Conservation (phyloP, 2,329 filamentous ascomycete genomes). For the Colletotrichum spaethianum region DNA sequence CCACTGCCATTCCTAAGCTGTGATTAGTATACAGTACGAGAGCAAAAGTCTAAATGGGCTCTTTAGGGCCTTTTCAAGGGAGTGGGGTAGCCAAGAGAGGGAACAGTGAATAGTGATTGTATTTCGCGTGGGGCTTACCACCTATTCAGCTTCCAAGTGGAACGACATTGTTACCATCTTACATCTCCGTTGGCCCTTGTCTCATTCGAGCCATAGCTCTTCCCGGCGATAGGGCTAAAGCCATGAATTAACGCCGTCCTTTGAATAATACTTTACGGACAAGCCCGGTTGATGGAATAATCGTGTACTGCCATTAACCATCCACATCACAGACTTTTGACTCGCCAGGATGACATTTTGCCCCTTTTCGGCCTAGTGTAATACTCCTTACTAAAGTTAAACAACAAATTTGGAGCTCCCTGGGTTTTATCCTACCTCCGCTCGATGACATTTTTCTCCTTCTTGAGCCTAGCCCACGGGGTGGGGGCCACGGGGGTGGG, state of each 20-base stretch:
- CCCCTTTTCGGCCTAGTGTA: slow-evolving; percentile 11
- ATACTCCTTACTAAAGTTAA: not conserved
- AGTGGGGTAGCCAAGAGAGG: no score
- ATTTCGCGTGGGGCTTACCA: no score
- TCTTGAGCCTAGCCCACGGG: not conserved
- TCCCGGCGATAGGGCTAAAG: not conserved
- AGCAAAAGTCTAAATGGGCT: no score
- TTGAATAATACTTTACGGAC: not conserved
- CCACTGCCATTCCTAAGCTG: no score
- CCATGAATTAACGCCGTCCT: not conserved
- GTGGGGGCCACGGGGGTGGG: not conserved
- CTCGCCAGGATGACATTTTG: slow-evolving; percentile 24
- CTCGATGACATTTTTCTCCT: not conserved
- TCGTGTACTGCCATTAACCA: not conserved
- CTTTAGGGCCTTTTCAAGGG: no score
- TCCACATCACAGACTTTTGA: not conserved
- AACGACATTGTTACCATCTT: not conserved
- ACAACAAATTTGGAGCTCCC: no score
- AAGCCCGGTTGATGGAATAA: not conserved
- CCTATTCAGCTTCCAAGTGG: no score
- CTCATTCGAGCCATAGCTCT: not conserved
- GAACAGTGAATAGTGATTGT: no score
- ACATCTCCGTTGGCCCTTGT: not conserved
- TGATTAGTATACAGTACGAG: no score
- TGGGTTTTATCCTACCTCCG: not conserved